phyloP scores from a whole-genome alignment of 495 filamentous ascomycete species.

The Patellaria atrata region DNA sequence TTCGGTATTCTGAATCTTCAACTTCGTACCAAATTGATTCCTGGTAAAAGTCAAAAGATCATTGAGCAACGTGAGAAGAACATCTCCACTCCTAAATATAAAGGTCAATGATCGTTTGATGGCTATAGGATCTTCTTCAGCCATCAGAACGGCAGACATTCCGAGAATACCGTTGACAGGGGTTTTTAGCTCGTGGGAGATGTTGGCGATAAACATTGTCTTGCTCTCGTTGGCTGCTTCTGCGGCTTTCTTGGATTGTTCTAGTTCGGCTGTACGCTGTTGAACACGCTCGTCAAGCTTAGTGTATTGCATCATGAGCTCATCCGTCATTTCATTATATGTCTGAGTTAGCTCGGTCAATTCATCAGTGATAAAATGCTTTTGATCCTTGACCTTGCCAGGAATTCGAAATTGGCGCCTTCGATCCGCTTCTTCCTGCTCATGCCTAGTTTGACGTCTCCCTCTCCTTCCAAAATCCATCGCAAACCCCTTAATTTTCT shows the following conservation, averaged over 20 bases:
- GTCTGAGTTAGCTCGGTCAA: conserved; percentile 73
- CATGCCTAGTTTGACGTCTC: conserved; percentile 20
- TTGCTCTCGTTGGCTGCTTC: conserved; percentile 91
- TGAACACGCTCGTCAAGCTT: conserved; percentile 70
- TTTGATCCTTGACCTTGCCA: conserved; percentile 58
- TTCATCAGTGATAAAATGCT: conserved; percentile 68
- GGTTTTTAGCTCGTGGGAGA: conserved; percentile 87
- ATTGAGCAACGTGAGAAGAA: conserved; percentile 75
- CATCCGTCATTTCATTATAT: conserved; percentile 90
- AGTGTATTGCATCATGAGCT: conserved; percentile 72
- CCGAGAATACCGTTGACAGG: conserved; percentile 87
- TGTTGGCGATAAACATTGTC: conserved; percentile 90
- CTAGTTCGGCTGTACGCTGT: conserved; percentile 68
- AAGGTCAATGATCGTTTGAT: conserved; percentile 72
- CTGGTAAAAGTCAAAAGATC: conserved; percentile 85
- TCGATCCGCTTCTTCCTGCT: conserved; percentile 28
- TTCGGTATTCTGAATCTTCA: conserved; percentile 70
- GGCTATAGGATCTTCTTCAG: conserved; percentile 60
- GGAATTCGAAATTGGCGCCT: conserved; percentile 65
- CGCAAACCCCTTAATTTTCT: conserved; percentile 34
- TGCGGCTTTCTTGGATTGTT: conserved; percentile 78
- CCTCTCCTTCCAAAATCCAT: conserved; percentile 16
- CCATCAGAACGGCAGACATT: conserved; percentile 85
- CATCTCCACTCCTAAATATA: conserved; percentile 80
- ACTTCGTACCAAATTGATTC: conserved; percentile 74